Conservation (phyloP, 345 rosid species). For the Populus tremula region DNA sequence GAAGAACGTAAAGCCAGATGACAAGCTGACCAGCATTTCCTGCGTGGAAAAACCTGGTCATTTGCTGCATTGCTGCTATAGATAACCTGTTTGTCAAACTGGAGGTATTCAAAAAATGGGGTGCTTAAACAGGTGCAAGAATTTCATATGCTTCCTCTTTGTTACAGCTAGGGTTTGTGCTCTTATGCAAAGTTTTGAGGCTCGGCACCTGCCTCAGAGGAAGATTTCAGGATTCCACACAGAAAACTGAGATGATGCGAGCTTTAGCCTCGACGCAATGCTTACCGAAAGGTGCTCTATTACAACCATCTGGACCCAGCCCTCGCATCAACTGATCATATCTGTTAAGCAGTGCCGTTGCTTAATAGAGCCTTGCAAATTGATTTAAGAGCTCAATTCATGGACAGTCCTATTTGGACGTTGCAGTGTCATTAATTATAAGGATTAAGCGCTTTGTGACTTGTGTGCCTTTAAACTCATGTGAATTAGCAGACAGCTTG, state of each 20-base stretch:
- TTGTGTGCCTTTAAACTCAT: too few relatives aligned
- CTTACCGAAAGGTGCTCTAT: constrained; percentile 36
- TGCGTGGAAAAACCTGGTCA: constrained; percentile 4
- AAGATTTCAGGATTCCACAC: neutral
- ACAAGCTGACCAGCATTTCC: constrained; percentile 38
- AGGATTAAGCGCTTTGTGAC: too few relatives aligned
- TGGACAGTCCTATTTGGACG: too few relatives aligned
- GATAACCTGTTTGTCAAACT: neutral
- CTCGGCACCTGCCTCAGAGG: constrained; percentile 16
- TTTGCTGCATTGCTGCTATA: neutral
- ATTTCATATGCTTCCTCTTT: constrained; percentile 4
- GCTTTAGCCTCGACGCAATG: constrained; percentile 25
- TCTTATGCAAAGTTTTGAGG: constrained; percentile 20
- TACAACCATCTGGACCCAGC: constrained; percentile 52
- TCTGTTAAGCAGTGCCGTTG: neutral
- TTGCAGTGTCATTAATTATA: too few relatives aligned
- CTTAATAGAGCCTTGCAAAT: too few relatives aligned
- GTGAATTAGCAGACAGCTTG: too few relatives aligned
- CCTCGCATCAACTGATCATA: constrained; percentile 28
- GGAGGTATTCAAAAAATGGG: neutral
- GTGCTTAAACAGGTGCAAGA: neutral
- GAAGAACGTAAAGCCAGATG: constrained; percentile 9
- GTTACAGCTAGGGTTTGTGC: constrained; percentile 8
- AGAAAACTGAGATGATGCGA: neutral
- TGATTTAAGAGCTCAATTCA: too few relatives aligned